phyloP scores from a whole-genome alignment of 2,329 filamentous ascomycete genomes.

The Penicillium psychrosexuale region DNA sequence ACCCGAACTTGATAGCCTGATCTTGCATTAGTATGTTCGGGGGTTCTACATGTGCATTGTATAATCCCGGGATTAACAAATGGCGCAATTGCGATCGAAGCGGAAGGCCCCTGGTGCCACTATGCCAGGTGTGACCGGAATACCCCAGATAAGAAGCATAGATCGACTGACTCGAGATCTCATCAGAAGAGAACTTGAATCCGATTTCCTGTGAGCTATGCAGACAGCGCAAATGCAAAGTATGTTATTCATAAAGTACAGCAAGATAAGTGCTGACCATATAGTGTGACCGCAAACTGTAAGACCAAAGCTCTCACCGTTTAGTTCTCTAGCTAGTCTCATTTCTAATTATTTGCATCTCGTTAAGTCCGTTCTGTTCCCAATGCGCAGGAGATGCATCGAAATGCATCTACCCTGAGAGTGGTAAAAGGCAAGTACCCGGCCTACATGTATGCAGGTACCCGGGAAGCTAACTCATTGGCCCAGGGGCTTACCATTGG shows the following conservation, averaged over 20 bases:
- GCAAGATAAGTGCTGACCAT: conserved; percentile 6
- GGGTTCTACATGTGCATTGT: not conserved
- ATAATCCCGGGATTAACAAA: not conserved
- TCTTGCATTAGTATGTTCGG: not conserved
- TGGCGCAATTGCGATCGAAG: conserved; percentile 9
- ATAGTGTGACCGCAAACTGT: conserved; percentile 25
- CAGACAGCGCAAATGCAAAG: conserved; percentile 25
- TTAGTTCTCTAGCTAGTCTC: not conserved
- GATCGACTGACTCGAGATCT: conserved; percentile 2
- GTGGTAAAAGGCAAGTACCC: conserved; percentile 18
- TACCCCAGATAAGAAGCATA: not conserved
- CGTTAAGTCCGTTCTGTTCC: conserved; percentile 18
- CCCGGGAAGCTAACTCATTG: not conserved
- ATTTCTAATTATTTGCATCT: not conserved
- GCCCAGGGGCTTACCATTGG: conserved; percentile 21
- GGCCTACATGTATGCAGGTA: not conserved
- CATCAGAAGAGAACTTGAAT: conserved; percentile 12
- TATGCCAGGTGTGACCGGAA: conserved; percentile 7
- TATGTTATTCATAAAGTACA: conserved; percentile 1
- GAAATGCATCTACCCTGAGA: conserved; percentile 22
- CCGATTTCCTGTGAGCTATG: conserved; percentile 22
- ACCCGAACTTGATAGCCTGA: not conserved
- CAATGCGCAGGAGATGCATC: conserved; percentile 19
- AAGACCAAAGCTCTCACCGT: not conserved
- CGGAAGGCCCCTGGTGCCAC: conserved; percentile 6